Evolutionary conservation across 208 protist genomes (phyloP).

Genomic region (Acanthamoeba pearcei): DNA sequence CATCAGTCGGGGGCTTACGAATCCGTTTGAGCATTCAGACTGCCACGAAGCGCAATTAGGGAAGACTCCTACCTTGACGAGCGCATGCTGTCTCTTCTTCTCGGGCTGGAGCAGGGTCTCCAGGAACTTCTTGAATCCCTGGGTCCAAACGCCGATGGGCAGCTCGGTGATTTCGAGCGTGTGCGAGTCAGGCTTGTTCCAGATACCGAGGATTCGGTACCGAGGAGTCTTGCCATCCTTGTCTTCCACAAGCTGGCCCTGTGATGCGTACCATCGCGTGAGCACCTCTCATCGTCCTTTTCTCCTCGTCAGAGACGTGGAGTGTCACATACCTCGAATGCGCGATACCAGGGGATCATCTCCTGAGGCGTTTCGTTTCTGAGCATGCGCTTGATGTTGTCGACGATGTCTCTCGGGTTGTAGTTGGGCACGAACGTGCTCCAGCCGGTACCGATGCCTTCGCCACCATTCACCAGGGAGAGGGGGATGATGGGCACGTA

Average conservation of each 20-base stretch:
- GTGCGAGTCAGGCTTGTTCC: constrained; percentile 80
- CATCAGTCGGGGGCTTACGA: neutral
- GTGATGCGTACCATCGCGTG: neutral
- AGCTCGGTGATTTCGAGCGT: constrained; percentile 97
- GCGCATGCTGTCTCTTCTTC: constrained; percentile 75
- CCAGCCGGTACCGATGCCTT: constrained; percentile 99
- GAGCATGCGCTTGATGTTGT: constrained; percentile 91
- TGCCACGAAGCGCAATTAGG: neutral
- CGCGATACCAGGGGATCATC: constrained; percentile 98
- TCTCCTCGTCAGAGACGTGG: neutral
- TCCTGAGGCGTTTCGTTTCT: constrained; percentile 91
- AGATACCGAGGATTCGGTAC: constrained; percentile 74
- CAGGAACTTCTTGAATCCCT: constrained; percentile 96
- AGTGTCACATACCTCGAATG: constrained; percentile 91
- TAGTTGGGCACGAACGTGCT: constrained; percentile 98
- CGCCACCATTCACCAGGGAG: constrained; percentile 98
- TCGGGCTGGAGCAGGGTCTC: constrained; percentile 92
- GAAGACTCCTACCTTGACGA: constrained; percentile 8
- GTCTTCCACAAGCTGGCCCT: constrained; percentile 56
- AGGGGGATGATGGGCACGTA: constrained; percentile 99
- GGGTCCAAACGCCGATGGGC: constrained; percentile 97
- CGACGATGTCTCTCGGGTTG: constrained; percentile 96
- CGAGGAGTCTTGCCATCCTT: constrained; percentile 66
- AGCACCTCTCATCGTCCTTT: neutral
- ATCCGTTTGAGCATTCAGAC: neutral